These are phyloP conservation scores for Fusarium praegraminearum DNA, from an alignment of 2,329 filamentous ascomycete genomes.

Conservation along the genomic window DNA sequence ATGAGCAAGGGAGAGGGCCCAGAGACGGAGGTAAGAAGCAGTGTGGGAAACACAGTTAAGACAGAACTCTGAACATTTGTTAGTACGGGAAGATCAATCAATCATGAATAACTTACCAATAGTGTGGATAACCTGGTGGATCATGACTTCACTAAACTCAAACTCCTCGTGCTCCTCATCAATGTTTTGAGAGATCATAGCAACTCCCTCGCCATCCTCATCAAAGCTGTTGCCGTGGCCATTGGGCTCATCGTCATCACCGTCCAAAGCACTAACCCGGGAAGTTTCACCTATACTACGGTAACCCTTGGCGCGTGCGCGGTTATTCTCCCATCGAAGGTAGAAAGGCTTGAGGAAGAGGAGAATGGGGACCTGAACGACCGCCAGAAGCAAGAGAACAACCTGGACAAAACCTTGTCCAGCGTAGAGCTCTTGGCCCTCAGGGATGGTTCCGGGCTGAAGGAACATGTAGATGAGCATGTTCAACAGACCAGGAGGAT, in stretches of 20 bases:
- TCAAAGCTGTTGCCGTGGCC: slow-evolving; percentile 69
- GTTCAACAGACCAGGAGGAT: slow-evolving; percentile 91
- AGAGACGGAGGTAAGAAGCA: slow-evolving; percentile 97
- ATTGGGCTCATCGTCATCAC: slow-evolving; percentile 73
- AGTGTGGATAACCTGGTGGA: slow-evolving; percentile 98
- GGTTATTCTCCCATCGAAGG: slow-evolving; percentile 93
- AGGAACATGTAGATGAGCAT: slow-evolving; percentile 99
- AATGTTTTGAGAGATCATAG: slow-evolving; percentile 90
- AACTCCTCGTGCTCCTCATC: slow-evolving; percentile 93
- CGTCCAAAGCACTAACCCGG: slow-evolving; percentile 89
- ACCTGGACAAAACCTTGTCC: slow-evolving; percentile 84
- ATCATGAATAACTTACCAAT: slow-evolving; percentile 74
- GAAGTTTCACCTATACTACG: slow-evolving; percentile 91
- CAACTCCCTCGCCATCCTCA: slow-evolving; percentile 83
- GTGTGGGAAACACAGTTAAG: slow-evolving; percentile 99
- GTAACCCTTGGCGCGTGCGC: slow-evolving; percentile 87
- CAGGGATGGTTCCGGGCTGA: slow-evolving; percentile 74
- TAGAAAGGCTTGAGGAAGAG: slow-evolving; percentile 97
- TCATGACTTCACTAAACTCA: slow-evolving; percentile 97
- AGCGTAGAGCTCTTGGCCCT: slow-evolving; percentile 78
- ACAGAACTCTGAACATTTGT: slow-evolving; percentile 81
- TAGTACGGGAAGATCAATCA: slow-evolving; percentile 41
- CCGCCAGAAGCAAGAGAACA: slow-evolving; percentile 81
- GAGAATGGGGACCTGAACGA: slow-evolving; percentile 88
- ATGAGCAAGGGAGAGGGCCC: slow-evolving; percentile 96